Base-by-base conservation (phyloP, 106 monocot species). In the Acanthochlamys bracteata region DNA sequence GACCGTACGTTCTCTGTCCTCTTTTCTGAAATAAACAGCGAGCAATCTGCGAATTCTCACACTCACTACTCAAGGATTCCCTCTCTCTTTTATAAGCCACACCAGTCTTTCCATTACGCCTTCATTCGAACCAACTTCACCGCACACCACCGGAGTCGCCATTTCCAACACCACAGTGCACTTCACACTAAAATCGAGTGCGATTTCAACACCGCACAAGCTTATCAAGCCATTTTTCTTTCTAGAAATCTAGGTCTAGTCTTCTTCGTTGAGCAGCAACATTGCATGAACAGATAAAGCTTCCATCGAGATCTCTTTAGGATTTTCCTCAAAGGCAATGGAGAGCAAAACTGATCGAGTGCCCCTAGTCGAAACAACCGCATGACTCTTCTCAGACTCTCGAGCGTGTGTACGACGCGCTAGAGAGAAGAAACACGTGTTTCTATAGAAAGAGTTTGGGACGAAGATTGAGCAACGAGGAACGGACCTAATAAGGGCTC, bases 361-460 rank as follows among this genome's bases (percentile, higher is more conserved):
- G 17, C 19, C 60, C 7, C 26, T 25, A 16, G 60, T 39, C 33
- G 60, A 10, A 33, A 33, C 26, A 16, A 83, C 70, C 4, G 69
- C 62, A 22, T 86, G 79, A 57, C 84, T 90, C 65, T 84, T 84
- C 39, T 94, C 93, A 0, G 86, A 89, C 21, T 93, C 93, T 7
- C 80, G 59, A 11, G 89, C 85, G 0, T 89, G 80, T 7, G 80
- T 23, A 16, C 89, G 72, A 20, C 89, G 75, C 77, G 54, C 16
- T 82, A 76, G 53, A 87, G 76, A 24, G 87, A 75, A 11, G 79
- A 54, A 39, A 76, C 12, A 0, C 85, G 75, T 0, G 62, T 7
- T 20, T 49, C 24, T 11, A 15, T 4, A 4, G 52, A 21, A 21
- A 33, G 58, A 45, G 45, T 16, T 20, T 41, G 10, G 57, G 66